Conservation (phyloP, 306 rosid genomes). For the Sphenostylis stenocarpa region DNA sequence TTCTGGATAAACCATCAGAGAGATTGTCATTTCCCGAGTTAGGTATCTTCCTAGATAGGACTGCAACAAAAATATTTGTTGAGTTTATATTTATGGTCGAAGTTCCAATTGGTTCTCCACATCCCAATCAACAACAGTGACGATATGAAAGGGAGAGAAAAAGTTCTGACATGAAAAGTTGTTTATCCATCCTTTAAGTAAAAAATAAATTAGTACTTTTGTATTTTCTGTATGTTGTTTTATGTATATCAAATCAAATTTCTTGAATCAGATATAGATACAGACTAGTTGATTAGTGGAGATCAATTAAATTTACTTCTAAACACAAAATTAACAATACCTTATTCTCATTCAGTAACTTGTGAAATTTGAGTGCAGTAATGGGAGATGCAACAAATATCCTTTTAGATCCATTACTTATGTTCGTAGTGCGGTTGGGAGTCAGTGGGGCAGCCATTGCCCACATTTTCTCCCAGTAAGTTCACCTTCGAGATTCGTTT, state of each 20-base stretch:
- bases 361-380: conserved; percentile 33
- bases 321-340: not conserved
- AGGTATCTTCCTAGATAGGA: not conserved
- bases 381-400: conserved; percentile 72
- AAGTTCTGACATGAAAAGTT: not conserved
- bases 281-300: not conserved
- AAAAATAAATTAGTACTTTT: not conserved
- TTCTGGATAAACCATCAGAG: not conserved
- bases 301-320: not conserved
- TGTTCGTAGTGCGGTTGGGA: conserved; percentile 59
- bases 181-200: not conserved
- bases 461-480: conserved; percentile 85
- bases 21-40: not conserved
- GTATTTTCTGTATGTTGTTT: not conserved
- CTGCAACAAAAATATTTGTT: not conserved
- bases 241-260: not conserved
- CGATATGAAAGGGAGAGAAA: not conserved
- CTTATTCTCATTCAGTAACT: conserved; percentile 1
- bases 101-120: not conserved
- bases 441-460: conserved; percentile 88
- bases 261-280: not conserved
- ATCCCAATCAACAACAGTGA: not conserved
- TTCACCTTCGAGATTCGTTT: conserved; percentile 9
- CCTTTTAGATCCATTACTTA: conserved; percentile 65
- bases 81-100: not conserved